A percentile compares a stretch with the other conserved stretches of the same genome.
Conservation (phyloP, 2,329 filamentous ascomycete species). For the Penicillium nordicum region DNA sequence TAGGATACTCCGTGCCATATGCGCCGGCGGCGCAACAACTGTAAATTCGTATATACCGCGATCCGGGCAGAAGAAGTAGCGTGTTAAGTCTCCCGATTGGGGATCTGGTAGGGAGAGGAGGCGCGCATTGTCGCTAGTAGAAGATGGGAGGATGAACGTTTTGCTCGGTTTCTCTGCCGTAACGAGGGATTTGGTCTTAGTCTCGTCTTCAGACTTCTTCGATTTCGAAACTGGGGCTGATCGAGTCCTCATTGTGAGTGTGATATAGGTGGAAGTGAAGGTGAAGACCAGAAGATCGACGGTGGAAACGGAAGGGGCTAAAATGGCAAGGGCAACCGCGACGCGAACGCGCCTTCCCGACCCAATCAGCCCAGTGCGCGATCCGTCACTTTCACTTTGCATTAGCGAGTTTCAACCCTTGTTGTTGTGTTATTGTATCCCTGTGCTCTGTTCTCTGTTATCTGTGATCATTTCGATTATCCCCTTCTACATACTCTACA, state of each 20-base stretch:
- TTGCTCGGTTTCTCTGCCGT: constrained; percentile 39
- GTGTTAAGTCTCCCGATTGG: constrained; percentile 44
- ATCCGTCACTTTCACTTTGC: constrained; percentile 20
- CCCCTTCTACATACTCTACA: neutral
- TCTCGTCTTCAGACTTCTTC: constrained; percentile 19
- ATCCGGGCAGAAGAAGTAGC: constrained; percentile 59
- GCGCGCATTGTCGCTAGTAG: constrained; percentile 50
- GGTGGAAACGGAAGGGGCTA: constrained; percentile 9
- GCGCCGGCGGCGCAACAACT: constrained; percentile 51
- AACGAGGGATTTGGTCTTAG: constrained; percentile 19
- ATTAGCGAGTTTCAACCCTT: constrained; percentile 9
- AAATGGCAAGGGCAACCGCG: constrained; percentile 22
- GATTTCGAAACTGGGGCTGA: constrained; percentile 18
- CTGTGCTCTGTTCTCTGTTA: neutral
- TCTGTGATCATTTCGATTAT: neutral
- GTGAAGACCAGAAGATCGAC: constrained; percentile 3
- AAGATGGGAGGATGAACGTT: constrained; percentile 57
- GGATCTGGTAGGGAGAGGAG: constrained; percentile 57
- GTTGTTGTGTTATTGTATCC: constrained; percentile 6
- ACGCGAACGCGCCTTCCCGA: constrained; percentile 23
- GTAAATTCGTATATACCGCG: constrained; percentile 62
- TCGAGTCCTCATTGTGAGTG: constrained; percentile 29
- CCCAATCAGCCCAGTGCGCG: constrained; percentile 25
- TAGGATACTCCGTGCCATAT: constrained; percentile 54
- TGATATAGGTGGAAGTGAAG: neutral